Evolutionary conservation across 2,329 filamentous ascomycete genomes (phyloP).

Genomic region (Exophiala calicioides): DNA sequence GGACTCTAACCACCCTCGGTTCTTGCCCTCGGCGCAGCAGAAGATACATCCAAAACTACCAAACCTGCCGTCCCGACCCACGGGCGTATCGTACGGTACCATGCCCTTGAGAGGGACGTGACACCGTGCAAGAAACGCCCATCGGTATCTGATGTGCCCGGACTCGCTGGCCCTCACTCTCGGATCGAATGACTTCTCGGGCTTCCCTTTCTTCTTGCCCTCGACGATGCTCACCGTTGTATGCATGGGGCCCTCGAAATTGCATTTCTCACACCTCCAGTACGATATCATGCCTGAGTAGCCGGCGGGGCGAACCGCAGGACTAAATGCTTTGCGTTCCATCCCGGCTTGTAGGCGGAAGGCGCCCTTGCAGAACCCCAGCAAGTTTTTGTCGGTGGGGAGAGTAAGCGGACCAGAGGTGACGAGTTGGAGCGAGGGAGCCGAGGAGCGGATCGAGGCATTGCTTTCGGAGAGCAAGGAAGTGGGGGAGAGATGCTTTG

Average conservation of each 20-base stretch:
- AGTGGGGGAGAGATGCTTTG: slow-evolving; percentile 8
- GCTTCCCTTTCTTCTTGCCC: slow-evolving; percentile 25
- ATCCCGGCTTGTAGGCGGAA: slow-evolving; percentile 29
- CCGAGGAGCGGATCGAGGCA: slow-evolving; percentile 6
- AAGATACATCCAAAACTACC: slow-evolving; percentile 49
- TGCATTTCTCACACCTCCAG: slow-evolving; percentile 46
- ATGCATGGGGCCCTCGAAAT: slow-evolving; percentile 43
- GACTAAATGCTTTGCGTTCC: slow-evolving; percentile 25
- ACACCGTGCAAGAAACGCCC: slow-evolving; percentile 50
- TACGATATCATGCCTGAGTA: slow-evolving; percentile 28
- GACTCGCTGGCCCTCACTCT: slow-evolving; percentile 24
- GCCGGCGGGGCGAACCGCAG: slow-evolving; percentile 26
- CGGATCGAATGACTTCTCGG: slow-evolving; percentile 35
- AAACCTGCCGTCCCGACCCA: slow-evolving; percentile 26
- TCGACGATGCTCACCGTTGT: slow-evolving; percentile 20
- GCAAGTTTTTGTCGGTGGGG: slow-evolving; percentile 38
- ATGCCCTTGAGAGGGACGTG: slow-evolving; percentile 41
- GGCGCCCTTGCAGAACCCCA: slow-evolving; percentile 44
- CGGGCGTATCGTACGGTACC: slow-evolving; percentile 26
- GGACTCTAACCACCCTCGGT: slow-evolving; percentile 25
- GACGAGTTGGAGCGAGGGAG: slow-evolving; percentile 2
- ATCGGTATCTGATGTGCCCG: slow-evolving; percentile 46
- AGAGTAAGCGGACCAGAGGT: slow-evolving; percentile 27
- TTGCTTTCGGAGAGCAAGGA: neutral
- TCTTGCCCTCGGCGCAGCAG: slow-evolving; percentile 43